Conservation (phyloP, 176 grass and related monocot species). For the Bromus sterilis region DNA sequence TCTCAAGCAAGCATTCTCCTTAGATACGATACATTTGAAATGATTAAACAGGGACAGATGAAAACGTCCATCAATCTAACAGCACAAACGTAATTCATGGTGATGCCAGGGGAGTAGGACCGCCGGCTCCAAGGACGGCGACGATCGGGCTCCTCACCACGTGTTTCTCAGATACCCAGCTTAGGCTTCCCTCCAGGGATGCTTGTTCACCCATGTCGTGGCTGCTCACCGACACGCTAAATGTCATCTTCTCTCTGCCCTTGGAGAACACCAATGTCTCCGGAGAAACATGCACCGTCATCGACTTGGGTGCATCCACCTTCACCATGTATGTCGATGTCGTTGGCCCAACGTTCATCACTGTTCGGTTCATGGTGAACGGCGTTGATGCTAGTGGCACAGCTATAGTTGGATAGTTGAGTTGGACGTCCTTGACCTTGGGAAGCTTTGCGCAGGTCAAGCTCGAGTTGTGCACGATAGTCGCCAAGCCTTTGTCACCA, state of each 20-base stretch:
- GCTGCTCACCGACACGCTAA: conserved; percentile 22
- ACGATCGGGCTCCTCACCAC: background rate
- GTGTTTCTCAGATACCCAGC: background rate
- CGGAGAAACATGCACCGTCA: conserved; percentile 3
- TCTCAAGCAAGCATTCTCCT: background rate
- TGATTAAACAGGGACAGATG: background rate
- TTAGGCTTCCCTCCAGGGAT: background rate
- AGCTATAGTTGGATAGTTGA: conserved; percentile 37
- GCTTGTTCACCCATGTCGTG: background rate
- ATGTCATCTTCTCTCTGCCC: conserved; percentile 1
- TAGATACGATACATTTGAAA: background rate
- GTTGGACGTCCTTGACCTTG: background rate
- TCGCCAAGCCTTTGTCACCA: background rate
- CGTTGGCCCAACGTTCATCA: conserved; percentile 17
- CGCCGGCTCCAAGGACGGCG: background rate
- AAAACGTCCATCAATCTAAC: background rate
- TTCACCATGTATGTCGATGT: conserved; percentile 3
- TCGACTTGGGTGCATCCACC: background rate
- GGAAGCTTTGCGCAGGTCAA: conserved; percentile 4
- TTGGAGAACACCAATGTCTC: conserved; percentile 10
- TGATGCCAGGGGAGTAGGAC: background rate
- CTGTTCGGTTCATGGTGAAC: conserved; percentile 20
- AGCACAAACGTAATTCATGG: background rate
- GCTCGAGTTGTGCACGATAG: background rate
- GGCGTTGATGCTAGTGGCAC: background rate